Base-by-base conservation (phyloP, 2,329 filamentous ascomycete species). In the Pseudopithomyces chartarum region DNA sequence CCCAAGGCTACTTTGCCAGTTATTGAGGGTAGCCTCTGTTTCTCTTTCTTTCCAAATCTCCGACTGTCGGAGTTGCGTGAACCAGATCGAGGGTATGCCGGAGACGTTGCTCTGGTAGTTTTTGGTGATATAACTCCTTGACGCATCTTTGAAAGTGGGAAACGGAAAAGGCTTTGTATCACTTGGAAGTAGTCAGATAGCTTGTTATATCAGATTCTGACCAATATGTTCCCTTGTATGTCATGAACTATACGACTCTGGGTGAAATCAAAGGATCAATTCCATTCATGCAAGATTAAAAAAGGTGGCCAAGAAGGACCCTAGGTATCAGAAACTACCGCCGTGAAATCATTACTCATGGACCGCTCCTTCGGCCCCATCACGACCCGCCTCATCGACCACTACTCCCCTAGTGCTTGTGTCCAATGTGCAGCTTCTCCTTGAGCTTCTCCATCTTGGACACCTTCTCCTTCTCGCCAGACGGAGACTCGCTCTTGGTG, bases 371-470 rank as follows among this genome's bases (percentile, higher is more conserved):
- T 11, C 3, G 15, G 15, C n/a, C 23, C 29, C 38, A 23, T n/a
- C 8, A 44, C 19, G 12, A 38, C 13, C 7, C 7, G 3, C 29
- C 29, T 32, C 43, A n/a, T 6, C 2, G 1, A 4, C 4, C 29
- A 13, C 29, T 6, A 10, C 2, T 20, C 44, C 22, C 15, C 38
- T 51, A 51, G 55, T 73, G 66, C 66, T 73, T 75, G 60, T 64
- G 60, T 20, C 73, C 71, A 57, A 78, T 78, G 75, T 89, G 87
- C 57, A 90, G 76, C 79, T 90, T 90, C 54, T 84, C 82, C 83
- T 90, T 90, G 75, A 90, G 84, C 78, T 88, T 88, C 55, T 87
- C 81, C 58, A 82, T 81, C 39, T 89, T 68, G 60, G 83, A 83
- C 44, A 78, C 79, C 75, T 86, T 85, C 38, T 66, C 69, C 54